Base-by-base conservation (phyloP, 2,329 filamentous ascomycete genomes). In the Colletotrichum cuscutae region DNA sequence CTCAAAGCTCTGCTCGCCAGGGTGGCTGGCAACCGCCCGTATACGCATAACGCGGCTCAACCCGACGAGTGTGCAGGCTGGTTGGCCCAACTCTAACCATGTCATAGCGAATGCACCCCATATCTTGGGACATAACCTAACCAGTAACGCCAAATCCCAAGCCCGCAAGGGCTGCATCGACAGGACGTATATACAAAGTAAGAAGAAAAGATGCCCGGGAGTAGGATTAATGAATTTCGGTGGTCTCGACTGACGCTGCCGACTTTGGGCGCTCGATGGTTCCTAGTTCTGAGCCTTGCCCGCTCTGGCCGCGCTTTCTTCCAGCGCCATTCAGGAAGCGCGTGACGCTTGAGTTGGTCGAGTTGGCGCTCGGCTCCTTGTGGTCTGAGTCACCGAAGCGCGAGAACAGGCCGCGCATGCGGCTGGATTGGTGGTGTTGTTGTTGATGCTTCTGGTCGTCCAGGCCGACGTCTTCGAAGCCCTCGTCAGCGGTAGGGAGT, bases 381-480 rank as follows among this genome's bases (percentile, higher is more conserved):
- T 85, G 82, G 66, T 85, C 82, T 28, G 81, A 78, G 22, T 95
- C 93, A 65, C 92, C 93, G 78, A 98, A 95, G 76, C 93, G 91
- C 61, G 94, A 89, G 76, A 98, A 94, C 79, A 98, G 92, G 13
- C 93, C 89, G 71, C 91, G 92, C 85, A 94, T 83, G 76, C 80
- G 79, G 57, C 32, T 68, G 26, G 80, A 85, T 58, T 76, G 77
- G 60, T 70, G 69, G 19, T 49, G 42, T 49, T 49, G 42, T 42
- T 82, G 78, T 54, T 78, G 82, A 69, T 80, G 83, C 74, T 91
- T 91, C 61, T 88, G 85, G 49, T 97, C 94, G 76, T 98, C 95
- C 71, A 98, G 85, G 4, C 95, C 95, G 9, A 98, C 94, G 65
- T 98, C 96, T 80, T 98, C 96, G 77, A 98, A 98, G 15, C 65